Conservation (phyloP, 2,329 filamentous ascomycete genomes). For the Colletotrichum abscissum region DNA sequence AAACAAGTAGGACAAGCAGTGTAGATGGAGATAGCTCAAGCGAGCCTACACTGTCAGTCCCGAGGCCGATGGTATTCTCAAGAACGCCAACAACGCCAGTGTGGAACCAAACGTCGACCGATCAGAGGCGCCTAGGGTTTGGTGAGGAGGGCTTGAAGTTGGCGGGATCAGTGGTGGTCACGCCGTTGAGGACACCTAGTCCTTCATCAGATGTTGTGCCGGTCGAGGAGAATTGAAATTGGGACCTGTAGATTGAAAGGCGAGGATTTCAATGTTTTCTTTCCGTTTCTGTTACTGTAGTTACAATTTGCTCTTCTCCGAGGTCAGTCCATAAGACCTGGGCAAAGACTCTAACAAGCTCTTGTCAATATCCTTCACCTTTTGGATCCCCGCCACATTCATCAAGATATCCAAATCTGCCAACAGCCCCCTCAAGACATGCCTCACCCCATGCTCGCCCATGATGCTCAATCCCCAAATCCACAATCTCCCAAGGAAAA, state of each 20-base stretch:
- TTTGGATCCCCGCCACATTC: conserved; percentile 62
- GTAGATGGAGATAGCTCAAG: conserved; percentile 13
- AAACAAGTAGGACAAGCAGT: background rate
- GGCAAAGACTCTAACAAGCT: conserved; percentile 25
- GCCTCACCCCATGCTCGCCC: conserved; percentile 27
- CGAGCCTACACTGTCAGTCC: conserved; percentile 38
- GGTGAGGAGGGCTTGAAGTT: background rate
- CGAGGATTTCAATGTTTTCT: no score
- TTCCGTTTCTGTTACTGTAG: background rate
- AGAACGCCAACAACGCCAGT: conserved; percentile 19
- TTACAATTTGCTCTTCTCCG: conserved; percentile 29
- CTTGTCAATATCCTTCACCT: conserved; percentile 47
- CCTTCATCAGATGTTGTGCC: background rate
- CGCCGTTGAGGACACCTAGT: background rate
- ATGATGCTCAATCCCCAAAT: conserved; percentile 51
- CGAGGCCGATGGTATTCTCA: conserved; percentile 22
- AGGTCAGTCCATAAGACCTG: conserved; percentile 10
- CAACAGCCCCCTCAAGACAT: conserved; percentile 46
- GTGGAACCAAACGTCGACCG: background rate
- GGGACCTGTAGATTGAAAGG: no score
- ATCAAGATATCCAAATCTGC: conserved; percentile 67
- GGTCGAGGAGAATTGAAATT: no score
- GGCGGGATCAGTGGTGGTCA: background rate
- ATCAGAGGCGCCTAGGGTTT: background rate
- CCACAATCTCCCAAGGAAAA: conserved; percentile 69